Conservation (phyloP, 2,329 filamentous ascomycete species). For the Cryphonectria radicalis region DNA sequence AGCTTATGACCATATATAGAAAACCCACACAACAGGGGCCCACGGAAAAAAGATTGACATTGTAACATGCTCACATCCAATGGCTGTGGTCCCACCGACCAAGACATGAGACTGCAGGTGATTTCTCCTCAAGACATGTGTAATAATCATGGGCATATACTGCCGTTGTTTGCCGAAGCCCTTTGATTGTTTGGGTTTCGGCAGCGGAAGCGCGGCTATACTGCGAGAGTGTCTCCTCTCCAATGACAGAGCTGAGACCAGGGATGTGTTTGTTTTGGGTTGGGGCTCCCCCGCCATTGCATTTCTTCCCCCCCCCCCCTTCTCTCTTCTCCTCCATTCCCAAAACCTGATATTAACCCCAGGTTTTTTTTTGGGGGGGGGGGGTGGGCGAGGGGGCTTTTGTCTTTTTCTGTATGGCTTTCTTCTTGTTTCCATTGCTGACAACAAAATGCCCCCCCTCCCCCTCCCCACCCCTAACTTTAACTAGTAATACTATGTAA, state of each 20-base stretch:
- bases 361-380: neutral
- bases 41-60: neutral
- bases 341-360: neutral
- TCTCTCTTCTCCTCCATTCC: too few relatives aligned
- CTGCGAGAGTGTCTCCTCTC: neutral
- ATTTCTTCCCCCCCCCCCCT: too few relatives aligned
- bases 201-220: slow-evolving; percentile 3
- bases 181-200: too few relatives aligned
- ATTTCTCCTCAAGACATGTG: neutral
- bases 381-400: too few relatives aligned
- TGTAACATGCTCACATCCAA: slow-evolving; percentile 14
- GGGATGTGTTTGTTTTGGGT: slow-evolving; percentile 1
- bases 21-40: neutral
- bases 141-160: neutral
- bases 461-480: too few relatives aligned
- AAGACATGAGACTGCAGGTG: slow-evolving; percentile 8
- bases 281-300: neutral
- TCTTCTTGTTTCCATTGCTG: too few relatives aligned
- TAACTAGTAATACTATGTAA: too few relatives aligned
- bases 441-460: neutral
- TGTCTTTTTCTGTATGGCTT: too few relatives aligned
- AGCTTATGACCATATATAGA: slow-evolving; percentile 15
- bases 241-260: slow-evolving; percentile 7
- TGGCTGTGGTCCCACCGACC: slow-evolving; percentile 4
- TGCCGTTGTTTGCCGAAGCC: neutral